phyloP scores from a whole-genome alignment of 2,329 filamentous ascomycete species.

The Elsinoe fawcettii region DNA sequence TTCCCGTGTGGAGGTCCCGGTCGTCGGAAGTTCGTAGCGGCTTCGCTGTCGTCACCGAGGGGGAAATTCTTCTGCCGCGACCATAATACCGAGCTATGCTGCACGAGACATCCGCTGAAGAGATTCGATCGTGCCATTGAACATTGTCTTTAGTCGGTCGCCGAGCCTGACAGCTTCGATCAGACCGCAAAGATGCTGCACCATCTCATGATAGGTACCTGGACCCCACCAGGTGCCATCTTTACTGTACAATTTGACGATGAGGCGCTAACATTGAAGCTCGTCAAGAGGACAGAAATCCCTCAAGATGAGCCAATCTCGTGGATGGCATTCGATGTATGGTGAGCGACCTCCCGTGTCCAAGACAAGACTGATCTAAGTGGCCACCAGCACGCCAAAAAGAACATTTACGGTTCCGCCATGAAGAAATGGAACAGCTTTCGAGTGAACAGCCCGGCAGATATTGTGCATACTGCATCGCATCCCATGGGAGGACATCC shows the following conservation, averaged over 20 bases:
- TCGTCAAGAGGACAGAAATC: conserved; percentile 75
- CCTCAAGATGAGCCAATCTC: conserved; percentile 80
- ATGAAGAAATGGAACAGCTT: conserved; percentile 94
- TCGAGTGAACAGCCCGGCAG: conserved; percentile 63
- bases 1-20: conserved; percentile 12
- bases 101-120: background rate
- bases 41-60: conserved; percentile 2
- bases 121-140: conserved; percentile 5
- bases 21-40: background rate
- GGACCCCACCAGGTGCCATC: conserved; percentile 79
- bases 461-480: conserved; percentile 67
- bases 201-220: conserved; percentile 86
- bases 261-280: conserved; percentile 62
- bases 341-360: conserved; percentile 25
- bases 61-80: conserved; percentile 11
- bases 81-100: conserved; percentile 3
- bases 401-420: conserved; percentile 78
- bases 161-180: background rate
- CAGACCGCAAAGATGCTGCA: conserved; percentile 58
- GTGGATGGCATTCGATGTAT: conserved; percentile 85
- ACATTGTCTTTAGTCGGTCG: background rate
- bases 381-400: conserved; percentile 60
- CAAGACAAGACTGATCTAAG: background rate
- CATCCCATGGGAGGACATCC: conserved; percentile 69
- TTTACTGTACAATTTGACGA: conserved; percentile 86